Base-by-base conservation (phyloP, 2,329 filamentous ascomycete genomes). In the Scleromitrula shiraiana region DNA sequence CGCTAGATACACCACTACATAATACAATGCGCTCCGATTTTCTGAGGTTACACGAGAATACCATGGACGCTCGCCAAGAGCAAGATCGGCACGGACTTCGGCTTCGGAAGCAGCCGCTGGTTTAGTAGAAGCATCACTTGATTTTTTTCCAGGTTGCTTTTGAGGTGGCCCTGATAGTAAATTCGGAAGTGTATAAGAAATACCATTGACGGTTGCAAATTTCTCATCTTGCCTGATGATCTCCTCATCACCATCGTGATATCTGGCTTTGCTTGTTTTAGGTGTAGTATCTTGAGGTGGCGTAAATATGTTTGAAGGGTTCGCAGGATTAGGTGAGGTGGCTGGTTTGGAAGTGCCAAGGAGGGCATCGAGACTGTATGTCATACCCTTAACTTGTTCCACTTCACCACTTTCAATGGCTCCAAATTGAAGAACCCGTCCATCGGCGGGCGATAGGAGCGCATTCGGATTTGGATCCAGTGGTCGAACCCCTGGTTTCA, bases 331-430 rank as follows among this genome's bases (percentile, higher is more conserved):
- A 14, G 57, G 58, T 5, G 62, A 50, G 50, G 60, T 55, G 65
- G 66, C 56, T 55, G 77, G 77, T 5, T 74, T 77, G 52, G 73
- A 72, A 55, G 78, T 81, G 43, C 93, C 93, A 2, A 98, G 76
- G 2, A 98, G 76, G 7, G 93, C 90, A 64, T 98, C 93, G 46
- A 98, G 78, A 56, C 84, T 95, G 68, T 98, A 98, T 1, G 93
- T 98, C 76, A 98, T 93, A 51, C 93, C 93, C 69, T 98, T 98
- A 55, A 98, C 91, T 69, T 98, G 93, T 66, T 98, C 93, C 36
- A 98, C 94, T 62, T 96, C 88, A 40, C 91, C 90, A 60, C 90
- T 82, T 61, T 94, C 85, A 49, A 98, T 96, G 58, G 82, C 82
- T 9, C 93, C 93, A 59, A 89, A 96, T 60, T 97, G 91, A 22